phyloP scores from a whole-genome alignment of 441 rosid species.

The Bocquillonia castaneifolia region DNA sequence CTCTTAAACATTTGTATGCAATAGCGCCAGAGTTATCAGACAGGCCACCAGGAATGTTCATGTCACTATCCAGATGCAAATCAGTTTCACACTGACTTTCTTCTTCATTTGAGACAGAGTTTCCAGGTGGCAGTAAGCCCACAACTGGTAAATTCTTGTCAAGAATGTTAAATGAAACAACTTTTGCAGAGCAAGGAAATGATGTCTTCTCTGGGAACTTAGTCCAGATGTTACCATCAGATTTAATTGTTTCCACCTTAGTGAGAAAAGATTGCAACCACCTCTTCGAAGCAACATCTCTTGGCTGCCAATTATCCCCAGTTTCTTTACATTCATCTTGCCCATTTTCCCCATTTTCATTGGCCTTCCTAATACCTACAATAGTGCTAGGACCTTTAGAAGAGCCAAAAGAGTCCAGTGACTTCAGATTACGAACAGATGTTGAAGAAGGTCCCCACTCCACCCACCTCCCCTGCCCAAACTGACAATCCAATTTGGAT shows the following conservation, averaged over 20 bases:
- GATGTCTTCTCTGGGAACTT: slow-evolving; percentile 67
- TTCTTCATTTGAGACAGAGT: slow-evolving; percentile 27
- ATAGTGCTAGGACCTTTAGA: slow-evolving; percentile 32
- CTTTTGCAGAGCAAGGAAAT: slow-evolving; percentile 69
- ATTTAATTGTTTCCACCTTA: slow-evolving; percentile 53
- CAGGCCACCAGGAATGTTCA: slow-evolving; percentile 27
- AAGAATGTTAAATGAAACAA: slow-evolving; percentile 77
- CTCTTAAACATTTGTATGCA: slow-evolving; percentile 60
- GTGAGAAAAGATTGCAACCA: slow-evolving; percentile 74
- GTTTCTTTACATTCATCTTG: slow-evolving; percentile 22
- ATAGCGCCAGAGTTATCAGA: slow-evolving; percentile 30
- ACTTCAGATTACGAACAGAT: slow-evolving; percentile 24
- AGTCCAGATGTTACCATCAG: slow-evolving; percentile 58
- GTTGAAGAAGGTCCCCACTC: slow-evolving; percentile 72
- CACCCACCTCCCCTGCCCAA: slow-evolving; percentile 73
- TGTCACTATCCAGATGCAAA: slow-evolving; percentile 29
- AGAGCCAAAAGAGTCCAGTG: slow-evolving; percentile 25
- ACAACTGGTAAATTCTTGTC: slow-evolving; percentile 39
- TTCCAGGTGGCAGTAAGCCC: slow-evolving; percentile 34
- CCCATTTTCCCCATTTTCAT: slow-evolving; percentile 28
- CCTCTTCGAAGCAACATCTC: slow-evolving; percentile 47
- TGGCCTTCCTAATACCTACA: slow-evolving; percentile 20
- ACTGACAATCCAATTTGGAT: slow-evolving; percentile 35
- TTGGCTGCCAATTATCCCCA: slow-evolving; percentile 29
- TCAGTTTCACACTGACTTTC: slow-evolving; percentile 26